Base-by-base conservation (phyloP, 202 grass and related monocot genomes). In the Schoenoplectus tabernaemontani region DNA sequence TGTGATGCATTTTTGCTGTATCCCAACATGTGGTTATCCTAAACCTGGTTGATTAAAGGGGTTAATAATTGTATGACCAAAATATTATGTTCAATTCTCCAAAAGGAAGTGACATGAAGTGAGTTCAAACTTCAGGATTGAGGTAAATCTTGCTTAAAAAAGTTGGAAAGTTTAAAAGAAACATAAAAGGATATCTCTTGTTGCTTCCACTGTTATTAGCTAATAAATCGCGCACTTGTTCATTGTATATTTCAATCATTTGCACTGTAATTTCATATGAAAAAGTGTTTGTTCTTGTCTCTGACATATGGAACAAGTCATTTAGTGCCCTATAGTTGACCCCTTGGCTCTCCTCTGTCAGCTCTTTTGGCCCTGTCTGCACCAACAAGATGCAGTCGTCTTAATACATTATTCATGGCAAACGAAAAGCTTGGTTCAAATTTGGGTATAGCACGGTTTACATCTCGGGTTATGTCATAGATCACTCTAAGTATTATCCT, bases 171-270 rank as follows among this genome's bases (percentile, higher is more conserved):
- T 32, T 41, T 41, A 5, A 59, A 15, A 43, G 22, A 19, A 80
- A 65, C 58, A 48, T 46, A 47, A 85, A 95, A 98, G 96, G 96
- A 98, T 98, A 95, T 98, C 79, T 94, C 75, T 92, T 92, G 41
- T 90, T 87, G 39, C 1, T 50, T 63, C 57, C 58, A 64, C 88
- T 86, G 78, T 58, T 93, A 3, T 44, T 91, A 2, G 87, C 84
- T 84, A 98, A 88, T 73, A 98, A 91, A 84, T 98, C 95, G 54
- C 91, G 90, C 56, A 98, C 91, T 94, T 94, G 95, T 79, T 98
- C 95, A 76, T 97, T 97, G 65, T 97, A 97, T 73, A 98, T 90
- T 78, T 97, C 94, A 39, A 97, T 90, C 94, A 97, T 97, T 71
- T 97, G 94, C 64, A 97, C 94, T 48, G 82, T 12, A 87, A 97